Evolutionary conservation across 352 stramenopile species (phyloP).

Genomic region (Globisporangium polare): DNA sequence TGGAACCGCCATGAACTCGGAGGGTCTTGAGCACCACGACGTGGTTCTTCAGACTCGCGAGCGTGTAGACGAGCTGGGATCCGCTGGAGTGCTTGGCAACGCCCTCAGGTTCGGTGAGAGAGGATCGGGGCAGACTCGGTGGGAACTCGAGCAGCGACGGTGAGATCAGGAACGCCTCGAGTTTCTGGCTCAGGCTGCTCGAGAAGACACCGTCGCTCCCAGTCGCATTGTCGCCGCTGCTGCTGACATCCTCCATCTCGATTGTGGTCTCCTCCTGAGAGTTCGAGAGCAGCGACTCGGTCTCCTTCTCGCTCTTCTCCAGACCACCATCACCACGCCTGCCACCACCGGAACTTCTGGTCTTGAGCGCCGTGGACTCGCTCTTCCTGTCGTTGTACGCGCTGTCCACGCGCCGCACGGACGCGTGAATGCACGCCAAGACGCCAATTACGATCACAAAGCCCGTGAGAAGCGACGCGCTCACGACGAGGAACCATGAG

Average conservation of each 20-base stretch:
- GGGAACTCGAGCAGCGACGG: neutral
- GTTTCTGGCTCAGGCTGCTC: neutral
- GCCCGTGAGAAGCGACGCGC: constrained; percentile 15
- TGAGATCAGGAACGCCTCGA: constrained; percentile 2
- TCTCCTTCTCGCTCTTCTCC: constrained; percentile 8
- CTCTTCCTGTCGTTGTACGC: constrained; percentile 4
- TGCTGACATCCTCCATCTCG: neutral
- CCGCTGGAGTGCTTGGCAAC: neutral
- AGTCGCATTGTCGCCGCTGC: neutral
- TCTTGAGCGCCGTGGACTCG: neutral
- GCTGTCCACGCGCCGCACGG: neutral
- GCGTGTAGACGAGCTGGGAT: constrained; percentile 3
- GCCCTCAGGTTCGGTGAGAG: neutral
- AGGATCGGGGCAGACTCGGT: neutral
- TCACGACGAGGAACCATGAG: constrained; percentile 30
- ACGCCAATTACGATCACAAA: constrained; percentile 12
- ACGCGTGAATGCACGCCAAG: neutral
- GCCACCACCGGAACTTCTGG: neutral
- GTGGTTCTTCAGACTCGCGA: constrained; percentile 7
- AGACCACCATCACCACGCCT: neutral
- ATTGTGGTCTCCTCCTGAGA: neutral
- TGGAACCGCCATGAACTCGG: neutral
- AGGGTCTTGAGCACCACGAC: constrained; percentile 10
- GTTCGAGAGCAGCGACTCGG: constrained; percentile 3
- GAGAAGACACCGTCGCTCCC: neutral